Evolutionary conservation across 768 basidiomycete species (phyloP), one percentile per base, ranked within the genome.

Genomic region (Tricholomella constricta): DNA sequence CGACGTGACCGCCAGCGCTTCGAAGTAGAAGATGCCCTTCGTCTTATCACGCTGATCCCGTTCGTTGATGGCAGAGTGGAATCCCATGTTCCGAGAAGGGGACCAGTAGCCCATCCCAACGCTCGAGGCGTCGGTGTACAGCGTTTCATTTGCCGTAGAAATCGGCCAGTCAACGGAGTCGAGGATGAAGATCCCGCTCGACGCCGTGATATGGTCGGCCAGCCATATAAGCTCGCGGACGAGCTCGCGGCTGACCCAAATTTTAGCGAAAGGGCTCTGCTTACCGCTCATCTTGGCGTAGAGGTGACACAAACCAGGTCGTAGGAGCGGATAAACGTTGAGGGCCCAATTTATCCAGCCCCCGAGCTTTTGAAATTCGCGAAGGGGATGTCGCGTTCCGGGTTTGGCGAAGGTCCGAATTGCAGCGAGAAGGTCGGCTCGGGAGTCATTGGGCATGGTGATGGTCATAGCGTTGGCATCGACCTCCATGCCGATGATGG

Each of bases 341-440:
- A n/a, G n/a, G n/a, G 58, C 45, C 74, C 77, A 79, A 50, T 76
- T 78, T 11, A 72, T 34, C 56, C 65, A 71, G 0, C 77, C 76
- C 0, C 65, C 66, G 2, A 77, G 48, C 32, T 45, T 27, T 8
- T 60, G 29, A n/a, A 43, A 23, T 25, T 51, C 43, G 7, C 53
- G 38, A 11, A 1, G 57, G 43, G 15, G 25, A 8, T 11, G 46
- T 25, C n/a, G 35, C 6, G 15, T 14, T 10, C 19, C 22, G 15
- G 23, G 7, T 4, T 37, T n/a, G 2, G 44, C 43, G 41, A 65
- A 64, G 0, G 48, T n/a, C 7, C 25, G 12, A 0, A 60, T 38
- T 8, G 11, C 45, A 15, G 50, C 34, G 12, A 65, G 7, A 2
- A 69, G 55, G 4, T 60, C 51, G 6, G 8, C 11, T 8, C 51